phyloP scores from a whole-genome alignment of 164 flowering plant genomes.

The Annona cherimola region DNA sequence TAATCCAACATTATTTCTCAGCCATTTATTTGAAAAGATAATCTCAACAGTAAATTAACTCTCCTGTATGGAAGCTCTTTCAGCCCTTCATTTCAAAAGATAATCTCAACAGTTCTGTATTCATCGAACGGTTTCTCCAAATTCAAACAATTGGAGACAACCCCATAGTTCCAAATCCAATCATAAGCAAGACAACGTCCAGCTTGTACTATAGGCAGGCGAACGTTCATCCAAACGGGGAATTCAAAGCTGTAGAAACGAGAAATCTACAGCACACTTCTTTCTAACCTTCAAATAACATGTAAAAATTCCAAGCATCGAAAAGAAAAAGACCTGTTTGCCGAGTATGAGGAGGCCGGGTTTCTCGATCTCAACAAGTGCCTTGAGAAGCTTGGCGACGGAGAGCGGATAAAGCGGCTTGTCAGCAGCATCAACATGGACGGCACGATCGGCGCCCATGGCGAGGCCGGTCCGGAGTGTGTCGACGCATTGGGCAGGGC shows the following conservation, averaged over 20 bases:
- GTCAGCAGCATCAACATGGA: constrained; percentile 56
- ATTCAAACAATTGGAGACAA: too few relatives aligned
- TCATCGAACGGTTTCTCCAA: too few relatives aligned
- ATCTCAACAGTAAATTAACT: too few relatives aligned
- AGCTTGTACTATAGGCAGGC: too few relatives aligned
- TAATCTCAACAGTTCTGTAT: too few relatives aligned
- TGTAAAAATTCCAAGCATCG: background rate
- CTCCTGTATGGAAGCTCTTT: too few relatives aligned
- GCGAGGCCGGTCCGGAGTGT: constrained; percentile 93
- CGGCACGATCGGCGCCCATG: constrained; percentile 96
- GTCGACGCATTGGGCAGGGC: constrained; percentile 68
- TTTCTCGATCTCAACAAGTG: constrained; percentile 69
- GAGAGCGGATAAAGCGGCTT: constrained; percentile 48
- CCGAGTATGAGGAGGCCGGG: constrained; percentile 80
- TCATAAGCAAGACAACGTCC: too few relatives aligned
- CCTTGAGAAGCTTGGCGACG: constrained; percentile 79
- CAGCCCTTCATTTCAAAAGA: too few relatives aligned
- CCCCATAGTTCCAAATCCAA: too few relatives aligned
- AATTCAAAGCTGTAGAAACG: background rate
- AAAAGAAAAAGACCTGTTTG: constrained; percentile 65
- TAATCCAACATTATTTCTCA: too few relatives aligned
- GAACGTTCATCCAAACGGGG: too few relatives aligned
- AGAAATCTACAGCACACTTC: background rate
- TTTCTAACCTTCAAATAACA: background rate
- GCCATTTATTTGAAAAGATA: too few relatives aligned